Percentiles rank a stretch among this genome's conserved stretches.
Evolutionary conservation across 2,329 filamentous ascomycete species (phyloP).

Genomic region (Tolypocladium ovalisporum): DNA sequence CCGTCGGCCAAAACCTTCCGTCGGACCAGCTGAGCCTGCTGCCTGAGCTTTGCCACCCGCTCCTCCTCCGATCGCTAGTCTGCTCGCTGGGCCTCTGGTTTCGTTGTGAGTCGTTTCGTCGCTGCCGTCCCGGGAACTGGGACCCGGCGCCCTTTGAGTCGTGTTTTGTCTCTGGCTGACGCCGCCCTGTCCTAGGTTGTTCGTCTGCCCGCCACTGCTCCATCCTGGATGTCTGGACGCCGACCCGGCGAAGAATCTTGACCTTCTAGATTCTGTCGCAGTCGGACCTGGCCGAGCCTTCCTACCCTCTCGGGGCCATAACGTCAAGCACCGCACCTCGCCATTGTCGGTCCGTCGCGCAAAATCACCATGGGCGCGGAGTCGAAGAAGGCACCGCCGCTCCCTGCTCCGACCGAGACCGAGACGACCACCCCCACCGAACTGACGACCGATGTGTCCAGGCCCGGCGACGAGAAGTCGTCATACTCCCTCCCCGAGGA

Average conservation of each 20-base stretch:
- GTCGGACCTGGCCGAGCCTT: background rate
- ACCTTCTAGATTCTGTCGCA: background rate
- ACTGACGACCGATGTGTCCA: constrained; percentile 53
- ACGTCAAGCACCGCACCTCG: background rate
- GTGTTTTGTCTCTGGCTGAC: constrained; percentile 3
- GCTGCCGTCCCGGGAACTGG: background rate
- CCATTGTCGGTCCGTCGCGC: constrained; percentile 3
- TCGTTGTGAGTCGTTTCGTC: background rate
- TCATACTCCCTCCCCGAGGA: constrained; percentile 75
- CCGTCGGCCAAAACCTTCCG: background rate
- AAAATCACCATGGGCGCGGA: constrained; percentile 42
- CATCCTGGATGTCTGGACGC: constrained; percentile 18
- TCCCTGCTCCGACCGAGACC: constrained; percentile 72
- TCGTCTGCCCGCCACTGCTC: constrained; percentile 6
- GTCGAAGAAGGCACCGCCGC: constrained; percentile 48
- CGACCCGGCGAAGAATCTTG: constrained; percentile 9
- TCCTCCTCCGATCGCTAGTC: background rate
- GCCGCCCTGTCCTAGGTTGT: background rate
- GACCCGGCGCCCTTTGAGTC: background rate
- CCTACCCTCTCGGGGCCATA: background rate
- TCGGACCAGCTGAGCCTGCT: background rate
- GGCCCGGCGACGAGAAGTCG: constrained; percentile 57
- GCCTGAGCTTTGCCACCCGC: background rate
- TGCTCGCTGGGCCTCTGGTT: background rate
- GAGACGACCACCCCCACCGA: constrained; percentile 53